Base-by-base conservation (phyloP, 108 stramenopile species). In the Ochromonas danica region DNA sequence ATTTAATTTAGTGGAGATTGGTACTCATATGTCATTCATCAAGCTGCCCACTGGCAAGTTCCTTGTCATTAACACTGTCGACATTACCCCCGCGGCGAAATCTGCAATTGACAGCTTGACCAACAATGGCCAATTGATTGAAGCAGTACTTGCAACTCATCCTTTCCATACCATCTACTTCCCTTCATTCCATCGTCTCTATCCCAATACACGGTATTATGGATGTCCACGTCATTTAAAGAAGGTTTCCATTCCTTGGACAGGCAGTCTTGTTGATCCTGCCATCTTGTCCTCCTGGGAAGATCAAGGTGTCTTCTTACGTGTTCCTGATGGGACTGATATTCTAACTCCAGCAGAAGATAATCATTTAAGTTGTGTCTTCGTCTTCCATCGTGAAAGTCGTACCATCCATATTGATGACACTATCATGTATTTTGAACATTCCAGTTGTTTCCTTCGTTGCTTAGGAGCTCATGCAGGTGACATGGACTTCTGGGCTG, bases 1-100 rank as follows among this genome's bases (percentile, higher is more conserved):
- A 51, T 51, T 51, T 51, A 22, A 22, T 14, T 51, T 51, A 14
- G 45, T 51, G 45, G 63, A 67, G 3, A 67, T 67, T 10, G 63
- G 63, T 14, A 67, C 63, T 36, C 63, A 67, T 36, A 67, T 67
- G 63, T 67, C 63, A 35, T 67, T 67, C 33, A 67, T 67, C 35
- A 3, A 25, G 10, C 25, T 67, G 31, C 25, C 63, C 3, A 31
- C 63, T 6, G 63, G 63, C 3, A 67, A 67, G 63, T 67, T 67
- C 31, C 25, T 67, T 6, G 63, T 67, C 10, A 6, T 67, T 31
- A 25, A 67, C 31, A 67, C 63, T 22, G 6, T 28, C 6, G 17
- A 3, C 25, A 67, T 67, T 36, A 22, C 27, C 25, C 45, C 45
- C 22, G 6, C 45, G 6, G 63, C 6, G 3, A 67, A 67, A 36